phyloP scores from a whole-genome alignment of 805 yeast genomes.

The Zygotorulaspora chibaensis region DNA sequence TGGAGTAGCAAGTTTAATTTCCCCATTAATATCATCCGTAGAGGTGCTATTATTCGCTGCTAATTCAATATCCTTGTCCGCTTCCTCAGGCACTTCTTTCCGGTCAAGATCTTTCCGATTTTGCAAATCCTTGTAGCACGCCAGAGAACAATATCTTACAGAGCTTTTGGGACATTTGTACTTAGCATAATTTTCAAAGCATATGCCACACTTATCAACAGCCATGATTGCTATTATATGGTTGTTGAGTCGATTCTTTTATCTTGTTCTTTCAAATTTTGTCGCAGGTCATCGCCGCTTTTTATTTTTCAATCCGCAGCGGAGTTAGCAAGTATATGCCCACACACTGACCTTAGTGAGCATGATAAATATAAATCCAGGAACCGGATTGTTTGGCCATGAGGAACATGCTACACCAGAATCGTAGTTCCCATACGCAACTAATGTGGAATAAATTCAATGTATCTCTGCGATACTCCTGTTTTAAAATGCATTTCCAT shows the following conservation, averaged over 20 bases:
- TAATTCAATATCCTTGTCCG: background rate
- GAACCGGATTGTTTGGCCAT: too few relatives aligned
- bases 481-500: constrained; percentile 9
- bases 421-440: too few relatives aligned
- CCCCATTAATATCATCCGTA: constrained; percentile 1
- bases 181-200: constrained; percentile 34
- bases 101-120: constrained; percentile 37
- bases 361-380: background rate
- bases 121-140: constrained; percentile 44
- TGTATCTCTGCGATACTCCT: background rate
- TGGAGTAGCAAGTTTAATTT: constrained; percentile 6
- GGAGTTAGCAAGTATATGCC: background rate
- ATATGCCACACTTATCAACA: constrained; percentile 33
- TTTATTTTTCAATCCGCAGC: background rate
- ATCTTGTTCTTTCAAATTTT: too few relatives aligned
- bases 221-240: constrained; percentile 1
- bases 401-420: too few relatives aligned
- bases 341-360: background rate
- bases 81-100: constrained; percentile 2
- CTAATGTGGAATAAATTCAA: background rate
- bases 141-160: constrained; percentile 50
- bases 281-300: background rate
- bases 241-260: background rate
- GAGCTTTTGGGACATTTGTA: constrained; percentile 49
- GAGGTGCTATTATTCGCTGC: constrained; percentile 3